Conservation (phyloP, 148 eudicot species). For the Diospyros lotus region DNA sequence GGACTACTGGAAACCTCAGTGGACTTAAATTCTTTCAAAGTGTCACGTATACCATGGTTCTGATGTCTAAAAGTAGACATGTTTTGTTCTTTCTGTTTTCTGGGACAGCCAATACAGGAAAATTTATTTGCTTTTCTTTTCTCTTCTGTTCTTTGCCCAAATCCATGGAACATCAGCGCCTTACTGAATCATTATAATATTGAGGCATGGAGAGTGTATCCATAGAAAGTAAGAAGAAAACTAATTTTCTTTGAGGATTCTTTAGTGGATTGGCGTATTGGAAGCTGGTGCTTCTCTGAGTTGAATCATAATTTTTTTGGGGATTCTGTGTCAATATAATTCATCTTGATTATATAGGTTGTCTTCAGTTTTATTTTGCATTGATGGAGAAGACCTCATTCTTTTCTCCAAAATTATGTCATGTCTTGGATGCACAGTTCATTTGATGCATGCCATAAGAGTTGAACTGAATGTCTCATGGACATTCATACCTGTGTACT, state of each 20-base stretch:
- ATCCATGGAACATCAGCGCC: neutral
- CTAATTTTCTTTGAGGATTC: neutral
- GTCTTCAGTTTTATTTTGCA: neutral
- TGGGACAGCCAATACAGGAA: no score
- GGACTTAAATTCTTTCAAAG: no score
- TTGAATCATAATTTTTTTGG: neutral
- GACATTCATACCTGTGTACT: neutral
- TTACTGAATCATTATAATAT: neutral
- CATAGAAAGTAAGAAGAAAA: neutral
- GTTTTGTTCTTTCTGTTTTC: no score
- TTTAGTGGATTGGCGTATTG: neutral
- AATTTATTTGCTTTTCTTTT: no score
- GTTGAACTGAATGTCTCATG: neutral
- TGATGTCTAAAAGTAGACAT: no score
- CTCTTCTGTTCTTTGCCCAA: neutral
- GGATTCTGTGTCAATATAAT: neutral
- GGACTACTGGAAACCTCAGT: no score
- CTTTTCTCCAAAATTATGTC: neutral
- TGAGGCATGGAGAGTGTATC: neutral
- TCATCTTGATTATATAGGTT: neutral
- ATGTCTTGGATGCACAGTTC: neutral
- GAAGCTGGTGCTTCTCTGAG: neutral
- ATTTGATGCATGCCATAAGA: neutral
- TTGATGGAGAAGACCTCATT: neutral
- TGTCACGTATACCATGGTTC: no score